Evolutionary conservation across 2,329 filamentous ascomycete species (phyloP).

Genomic region (Colletotrichum abscissum): DNA sequence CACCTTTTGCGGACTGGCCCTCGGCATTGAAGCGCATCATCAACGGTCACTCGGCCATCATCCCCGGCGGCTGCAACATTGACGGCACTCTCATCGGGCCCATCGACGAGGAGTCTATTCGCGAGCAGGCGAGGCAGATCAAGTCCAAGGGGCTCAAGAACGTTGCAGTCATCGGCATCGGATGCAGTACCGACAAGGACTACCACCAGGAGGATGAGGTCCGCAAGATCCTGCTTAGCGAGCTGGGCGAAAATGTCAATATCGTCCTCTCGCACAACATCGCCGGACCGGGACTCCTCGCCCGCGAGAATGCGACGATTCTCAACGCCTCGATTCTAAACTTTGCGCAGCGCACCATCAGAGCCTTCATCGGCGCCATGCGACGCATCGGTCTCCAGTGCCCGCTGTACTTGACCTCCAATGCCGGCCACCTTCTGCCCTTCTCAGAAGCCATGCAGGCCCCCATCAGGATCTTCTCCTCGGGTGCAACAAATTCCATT

Average conservation of each 20-base stretch:
- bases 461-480: conserved; percentile 40
- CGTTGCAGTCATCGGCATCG: conserved; percentile 67
- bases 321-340: conserved; percentile 62
- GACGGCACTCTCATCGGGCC: conserved; percentile 37
- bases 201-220: conserved; percentile 63
- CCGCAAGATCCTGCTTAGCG: conserved; percentile 57
- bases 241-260: conserved; percentile 46
- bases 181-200: conserved; percentile 66
- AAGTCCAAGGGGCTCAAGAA: conserved; percentile 44
- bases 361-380: conserved; percentile 57
- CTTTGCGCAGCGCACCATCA: conserved; percentile 58
- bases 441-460: conserved; percentile 38
- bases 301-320: conserved; percentile 64
- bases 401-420: conserved; percentile 60
- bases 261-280: conserved; percentile 46
- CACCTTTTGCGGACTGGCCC: conserved; percentile 66
- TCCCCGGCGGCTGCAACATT: conserved; percentile 39
- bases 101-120: conserved; percentile 29
- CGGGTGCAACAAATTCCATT: conserved; percentile 41
- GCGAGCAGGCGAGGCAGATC: conserved; percentile 37
- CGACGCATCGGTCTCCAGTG: conserved; percentile 50
- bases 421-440: conserved; percentile 52
- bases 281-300: conserved; percentile 53
- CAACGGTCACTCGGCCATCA: conserved; percentile 37
- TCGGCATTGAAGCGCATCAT: conserved; percentile 52